Base-by-base conservation (phyloP, 352 stramenopile species). In the Phytophthora chlamydospora region DNA sequence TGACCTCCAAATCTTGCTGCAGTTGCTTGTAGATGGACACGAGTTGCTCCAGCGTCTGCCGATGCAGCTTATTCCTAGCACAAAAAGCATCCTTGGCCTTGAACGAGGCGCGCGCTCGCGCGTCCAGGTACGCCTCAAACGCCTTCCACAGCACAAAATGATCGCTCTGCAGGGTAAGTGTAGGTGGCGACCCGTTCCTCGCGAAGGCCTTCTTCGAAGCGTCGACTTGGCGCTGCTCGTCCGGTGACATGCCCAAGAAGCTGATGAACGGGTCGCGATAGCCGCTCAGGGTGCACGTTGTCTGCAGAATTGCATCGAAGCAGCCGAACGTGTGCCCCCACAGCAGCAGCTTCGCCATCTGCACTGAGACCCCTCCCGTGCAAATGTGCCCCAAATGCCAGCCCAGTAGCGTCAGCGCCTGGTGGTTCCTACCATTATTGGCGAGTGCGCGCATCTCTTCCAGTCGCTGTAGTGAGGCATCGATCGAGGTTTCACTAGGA, bases 381-480 rank as follows among this genome's bases (percentile, higher is more conserved):
- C 78, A 90, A 64, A 95, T 82, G 52, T 90, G 80, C 0, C 76
- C 79, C 29, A 93, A 61, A 35, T 95, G 78, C 83, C 80, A 95
- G 5, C 85, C 85, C 14, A 95, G 69, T 10, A 89, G 58, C 4
- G 85, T 95, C 33, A 91, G 54, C 21, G 41, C 41, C 11, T 60
- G 50, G 13, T 55, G 33, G 0, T 46, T 64, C 2, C 60, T 67
- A 39, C 59, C 47, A 32, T 48, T 60, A n/a, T 52, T 48, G 17
- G 72, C 71, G 9, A 95, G 66, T 6, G 85, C 85, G 8, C 85
- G 81, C 62, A 98, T 92, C 32, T 86, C 75, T 43, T 83, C 66
- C 16, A 98, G 69, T 1, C 96, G 76, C 31, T 96, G 83, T 11
- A 99, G 71, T 13, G 95, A 93, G 42, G 90, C 92, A 49, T 97